Evolutionary conservation across 2,329 filamentous ascomycete species (phyloP).

Genomic region (Dactylellina cionopaga): DNA sequence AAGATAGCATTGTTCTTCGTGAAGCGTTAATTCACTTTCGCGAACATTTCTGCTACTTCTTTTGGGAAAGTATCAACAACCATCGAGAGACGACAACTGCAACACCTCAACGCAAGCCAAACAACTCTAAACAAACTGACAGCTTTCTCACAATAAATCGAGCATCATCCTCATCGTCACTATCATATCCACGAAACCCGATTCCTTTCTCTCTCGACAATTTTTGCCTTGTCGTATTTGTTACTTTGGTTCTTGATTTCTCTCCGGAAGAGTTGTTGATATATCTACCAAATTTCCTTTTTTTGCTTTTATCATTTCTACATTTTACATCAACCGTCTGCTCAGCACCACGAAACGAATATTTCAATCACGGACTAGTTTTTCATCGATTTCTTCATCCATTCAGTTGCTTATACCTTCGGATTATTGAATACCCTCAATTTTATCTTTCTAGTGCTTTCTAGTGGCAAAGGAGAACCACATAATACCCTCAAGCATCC

Average conservation of each 20-base stretch:
- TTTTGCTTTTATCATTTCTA: constrained; percentile 26
- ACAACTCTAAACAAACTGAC: too few relatives aligned
- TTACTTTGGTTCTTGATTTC: constrained; percentile 45
- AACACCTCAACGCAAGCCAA: constrained; percentile 32
- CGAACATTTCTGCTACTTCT: constrained; percentile 15
- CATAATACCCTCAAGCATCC: constrained; percentile 5
- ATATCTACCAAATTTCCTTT: constrained; percentile 11
- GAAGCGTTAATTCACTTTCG: constrained; percentile 50
- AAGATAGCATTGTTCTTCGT: constrained; percentile 16
- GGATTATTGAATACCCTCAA: constrained; percentile 3
- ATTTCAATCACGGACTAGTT: constrained; percentile 15
- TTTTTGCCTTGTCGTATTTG: constrained; percentile 8
- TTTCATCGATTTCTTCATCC: constrained; percentile 16
- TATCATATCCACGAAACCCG: constrained; percentile 42
- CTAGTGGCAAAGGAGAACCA: constrained; percentile 8
- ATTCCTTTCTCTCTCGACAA: constrained; percentile 20
- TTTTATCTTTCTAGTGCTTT: constrained; percentile 32
- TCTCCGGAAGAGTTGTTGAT: constrained; percentile 52
- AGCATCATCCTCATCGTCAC: constrained; percentile 27
- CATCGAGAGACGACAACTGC: constrained; percentile 23
- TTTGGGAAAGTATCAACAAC: constrained; percentile 37
- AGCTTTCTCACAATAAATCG: constrained; percentile 17
- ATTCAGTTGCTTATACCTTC: constrained; percentile 10
- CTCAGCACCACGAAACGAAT: too few relatives aligned
- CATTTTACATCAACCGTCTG: background rate